Evolutionary conservation across 441 rosid species (phyloP).

Genomic region (Populus hybrid): DNA sequence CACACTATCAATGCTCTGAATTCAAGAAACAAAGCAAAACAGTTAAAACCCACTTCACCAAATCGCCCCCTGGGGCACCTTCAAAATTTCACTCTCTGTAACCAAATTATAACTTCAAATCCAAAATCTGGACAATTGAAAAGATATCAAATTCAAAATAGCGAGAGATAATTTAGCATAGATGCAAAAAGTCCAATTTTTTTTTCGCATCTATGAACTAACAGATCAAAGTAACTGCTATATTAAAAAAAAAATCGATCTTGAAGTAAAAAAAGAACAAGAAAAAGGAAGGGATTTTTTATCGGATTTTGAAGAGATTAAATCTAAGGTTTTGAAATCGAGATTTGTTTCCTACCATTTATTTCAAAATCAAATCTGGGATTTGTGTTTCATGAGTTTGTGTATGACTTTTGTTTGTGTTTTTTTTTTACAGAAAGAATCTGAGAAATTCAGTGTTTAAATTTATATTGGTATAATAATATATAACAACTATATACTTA

Average conservation of each 20-base stretch:
- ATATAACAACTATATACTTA: no score
- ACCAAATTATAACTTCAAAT: not conserved
- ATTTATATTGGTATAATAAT: not conserved
- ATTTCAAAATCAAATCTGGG: constrained; percentile 21
- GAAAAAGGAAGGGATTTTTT: not conserved
- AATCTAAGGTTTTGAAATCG: constrained; percentile 42
- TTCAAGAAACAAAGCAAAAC: not conserved
- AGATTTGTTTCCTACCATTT: constrained; percentile 13
- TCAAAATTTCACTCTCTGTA: constrained; percentile 17
- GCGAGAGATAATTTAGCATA: not conserved
- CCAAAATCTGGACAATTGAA: not conserved
- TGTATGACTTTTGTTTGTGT: not conserved
- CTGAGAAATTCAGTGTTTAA: not conserved
- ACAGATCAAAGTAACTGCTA: constrained; percentile 14
- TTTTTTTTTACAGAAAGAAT: constrained; percentile 5
- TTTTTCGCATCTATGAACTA: not conserved
- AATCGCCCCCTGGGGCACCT: constrained; percentile 29
- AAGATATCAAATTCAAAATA: not conserved
- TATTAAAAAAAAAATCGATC: not conserved
- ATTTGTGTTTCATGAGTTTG: constrained; percentile 3
- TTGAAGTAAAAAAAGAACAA: not conserved
- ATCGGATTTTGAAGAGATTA: constrained; percentile 17
- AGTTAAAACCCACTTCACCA: constrained; percentile 19
- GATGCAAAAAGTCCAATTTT: not conserved
- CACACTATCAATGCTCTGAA: not conserved